Base-by-base conservation (phyloP, 1,284 basidiomycete species). In the Moesziomyces aphidis region DNA sequence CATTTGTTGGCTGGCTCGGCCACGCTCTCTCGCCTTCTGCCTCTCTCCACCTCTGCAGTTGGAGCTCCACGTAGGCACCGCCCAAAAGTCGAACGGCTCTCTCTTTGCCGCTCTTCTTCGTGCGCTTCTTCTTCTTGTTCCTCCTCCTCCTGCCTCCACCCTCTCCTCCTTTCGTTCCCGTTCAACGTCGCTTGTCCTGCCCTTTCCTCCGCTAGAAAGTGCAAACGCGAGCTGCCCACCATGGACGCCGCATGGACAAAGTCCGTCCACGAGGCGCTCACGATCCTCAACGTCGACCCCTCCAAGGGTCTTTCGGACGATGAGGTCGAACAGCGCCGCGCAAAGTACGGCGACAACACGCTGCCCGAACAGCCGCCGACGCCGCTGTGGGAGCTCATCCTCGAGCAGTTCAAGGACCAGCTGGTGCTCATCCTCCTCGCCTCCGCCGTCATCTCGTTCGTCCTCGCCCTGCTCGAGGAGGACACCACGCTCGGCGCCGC, bases 301-400 rank as follows among this genome's bases (percentile, higher is more conserved):
- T 50, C 57, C 13, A 57, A 62, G 22, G 85, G 85, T 36, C 74
- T 85, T n/a, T 68, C 74, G 6, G 48, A 56, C 1, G 22, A 55
- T 19, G 76, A 85, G 56, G 79, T 80, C n/a, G 57, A 61, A 22
- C 22, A 63, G 46, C 66, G 70, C 17, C 60, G 61, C 48, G 62
- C 43, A 28, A 51, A 76, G 54, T 80, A 78, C 59, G 81, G 81
- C 19, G 17, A 50, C 49, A 83, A 83, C 52, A 72, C 74, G n/a
- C 88, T 97, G 15, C 93, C 94, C 17, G 94, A 97, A 81, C 91
- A 95, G 17, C 91, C 92, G 0, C 87, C 93, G 1, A 97, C 94
- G 4, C 94, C 96, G 5, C 85, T 99, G 47, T 95, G 93, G 92
- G 89, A 93, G 81, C 90, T 98, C 68, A 93, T 99, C 68, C 88